Conservation (phyloP, 2,329 filamentous ascomycete genomes). For the Drechmeria coniospora region DNA sequence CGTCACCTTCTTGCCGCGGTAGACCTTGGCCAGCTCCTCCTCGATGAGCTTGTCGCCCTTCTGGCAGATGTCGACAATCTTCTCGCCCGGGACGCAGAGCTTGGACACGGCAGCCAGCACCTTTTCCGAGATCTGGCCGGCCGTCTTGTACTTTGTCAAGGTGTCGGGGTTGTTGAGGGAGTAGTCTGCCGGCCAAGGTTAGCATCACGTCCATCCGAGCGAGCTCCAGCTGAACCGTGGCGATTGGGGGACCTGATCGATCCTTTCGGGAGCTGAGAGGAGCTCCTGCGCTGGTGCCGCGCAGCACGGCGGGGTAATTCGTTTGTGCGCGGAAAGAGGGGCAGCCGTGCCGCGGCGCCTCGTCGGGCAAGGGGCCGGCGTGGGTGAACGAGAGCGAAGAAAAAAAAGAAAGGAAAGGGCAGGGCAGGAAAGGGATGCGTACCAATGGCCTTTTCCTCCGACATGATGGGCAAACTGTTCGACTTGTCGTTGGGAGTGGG, state of each 20-base stretch:
- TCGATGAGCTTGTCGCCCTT: slow-evolving; percentile 90
- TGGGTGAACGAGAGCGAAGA: neutral
- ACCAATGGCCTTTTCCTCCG: slow-evolving; percentile 32
- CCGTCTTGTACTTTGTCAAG: slow-evolving; percentile 98
- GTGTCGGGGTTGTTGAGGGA: slow-evolving; percentile 83
- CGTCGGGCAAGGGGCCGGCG: no score
- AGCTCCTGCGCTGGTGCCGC: slow-evolving; percentile 1
- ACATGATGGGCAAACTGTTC: slow-evolving; percentile 22
- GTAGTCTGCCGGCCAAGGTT: slow-evolving; percentile 46
- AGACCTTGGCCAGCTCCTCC: slow-evolving; percentile 88
- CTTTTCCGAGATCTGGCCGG: slow-evolving; percentile 87
- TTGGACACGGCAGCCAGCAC: slow-evolving; percentile 72
- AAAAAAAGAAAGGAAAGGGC: neutral
- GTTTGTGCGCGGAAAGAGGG: slow-evolving; percentile 10
- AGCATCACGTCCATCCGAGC: no score
- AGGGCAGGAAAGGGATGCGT: slow-evolving; percentile 10
- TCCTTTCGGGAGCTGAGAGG: no score
- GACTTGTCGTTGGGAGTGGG: neutral
- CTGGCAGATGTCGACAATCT: slow-evolving; percentile 89
- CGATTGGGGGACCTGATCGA: no score
- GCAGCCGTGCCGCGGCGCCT: no score
- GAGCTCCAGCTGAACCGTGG: no score
- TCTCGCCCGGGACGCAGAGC: slow-evolving; percentile 67
- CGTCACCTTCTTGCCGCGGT: slow-evolving; percentile 90
- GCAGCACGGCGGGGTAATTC: slow-evolving; percentile 6